Conservation (phyloP, 2,329 filamentous ascomycete species). For the Aurifilum marmelostoma region DNA sequence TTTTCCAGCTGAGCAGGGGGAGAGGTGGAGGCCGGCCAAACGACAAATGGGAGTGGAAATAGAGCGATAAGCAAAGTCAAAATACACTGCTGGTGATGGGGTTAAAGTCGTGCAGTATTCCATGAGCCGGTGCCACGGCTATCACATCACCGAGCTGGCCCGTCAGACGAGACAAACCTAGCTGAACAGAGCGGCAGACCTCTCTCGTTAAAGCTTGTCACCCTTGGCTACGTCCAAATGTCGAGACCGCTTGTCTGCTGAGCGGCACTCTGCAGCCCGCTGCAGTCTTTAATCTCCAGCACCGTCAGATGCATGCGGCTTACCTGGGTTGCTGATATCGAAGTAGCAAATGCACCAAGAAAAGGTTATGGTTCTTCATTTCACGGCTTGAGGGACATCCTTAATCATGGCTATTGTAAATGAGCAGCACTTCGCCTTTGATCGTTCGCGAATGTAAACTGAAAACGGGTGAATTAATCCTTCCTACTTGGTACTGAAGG, state of each 20-base stretch:
- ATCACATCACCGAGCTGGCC: not conserved
- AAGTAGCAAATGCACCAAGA: not conserved
- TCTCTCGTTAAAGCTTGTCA: too few species aligned
- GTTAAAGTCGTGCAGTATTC: not conserved
- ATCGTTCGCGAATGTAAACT: not conserved
- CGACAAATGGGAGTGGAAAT: too few species aligned
- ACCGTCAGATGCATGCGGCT: not conserved
- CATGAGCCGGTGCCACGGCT: slow-evolving; percentile 1
- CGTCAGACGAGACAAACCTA: not conserved
- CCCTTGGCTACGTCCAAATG: too few species aligned
- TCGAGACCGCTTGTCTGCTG: too few species aligned
- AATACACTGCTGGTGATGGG: too few species aligned
- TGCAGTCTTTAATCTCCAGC: not conserved
- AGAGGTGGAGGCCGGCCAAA: too few species aligned
- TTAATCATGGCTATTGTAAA: not conserved
- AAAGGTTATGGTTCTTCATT: not conserved
- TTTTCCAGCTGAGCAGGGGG: too few species aligned
- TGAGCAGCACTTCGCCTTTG: not conserved
- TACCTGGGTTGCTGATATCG: not conserved
- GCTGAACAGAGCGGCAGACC: slow-evolving; percentile 51
- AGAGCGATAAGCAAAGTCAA: too few species aligned
- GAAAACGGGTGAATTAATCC: not conserved
- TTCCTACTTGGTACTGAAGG: too few species aligned
- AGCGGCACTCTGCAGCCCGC: slow-evolving; percentile 7
- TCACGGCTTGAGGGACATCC: not conserved